Base-by-base conservation (phyloP, 1,284 basidiomycete genomes). In the Ganoderma resinaceum region DNA sequence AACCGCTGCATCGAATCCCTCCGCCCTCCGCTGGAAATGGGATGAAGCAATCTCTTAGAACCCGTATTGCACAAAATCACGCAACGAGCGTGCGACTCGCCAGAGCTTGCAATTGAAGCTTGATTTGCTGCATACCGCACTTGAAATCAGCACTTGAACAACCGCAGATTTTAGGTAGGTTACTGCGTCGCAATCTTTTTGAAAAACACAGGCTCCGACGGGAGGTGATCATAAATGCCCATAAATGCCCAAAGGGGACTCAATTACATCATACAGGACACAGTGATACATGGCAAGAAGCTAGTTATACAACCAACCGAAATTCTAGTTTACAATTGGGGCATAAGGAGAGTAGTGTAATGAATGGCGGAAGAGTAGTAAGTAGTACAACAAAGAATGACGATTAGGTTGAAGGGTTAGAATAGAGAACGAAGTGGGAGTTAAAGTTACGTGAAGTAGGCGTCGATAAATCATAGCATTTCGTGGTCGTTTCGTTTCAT, bases 391-490 rank as follows among this genome's bases (percentile, higher is more conserved):
- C 35, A 37, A 58, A 46, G n/a, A 23, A 37, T 37, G n/a, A 23
- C 8, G n/a, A 58, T 58, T 35, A 35, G 11, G 11, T 58, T 20
- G 55, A 58, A 12, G 6, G 12, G 23, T 23, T 58, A 58, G 33
- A 3, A 20, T 58, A 58, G 7, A 33, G 29, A 20, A 55, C 31
- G 29, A 31, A 31, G 14, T 6, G 52, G 31, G 35, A n/a, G 6
- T 20, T 26, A n/a, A 58, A 37, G 20, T 58, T 20, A 58, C 55
- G 8, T 58, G 33, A 23, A 37, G 35, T 11, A 20, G 65, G 65
- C 70, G 62, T 68, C 31, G 59, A 57, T 23, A 14, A 20, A 35
- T 38, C 42, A 42, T 58, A 4, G 33, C 59, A 62, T 42, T 66
- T 58, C 64, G 37, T 68, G 58, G 53, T 52, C 61, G 46, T 55